Percentiles rank a stretch among this genome's conserved stretches.
Evolutionary conservation across 768 basidiomycete species (phyloP).

Genomic region (Astraeus odoratus): DNA sequence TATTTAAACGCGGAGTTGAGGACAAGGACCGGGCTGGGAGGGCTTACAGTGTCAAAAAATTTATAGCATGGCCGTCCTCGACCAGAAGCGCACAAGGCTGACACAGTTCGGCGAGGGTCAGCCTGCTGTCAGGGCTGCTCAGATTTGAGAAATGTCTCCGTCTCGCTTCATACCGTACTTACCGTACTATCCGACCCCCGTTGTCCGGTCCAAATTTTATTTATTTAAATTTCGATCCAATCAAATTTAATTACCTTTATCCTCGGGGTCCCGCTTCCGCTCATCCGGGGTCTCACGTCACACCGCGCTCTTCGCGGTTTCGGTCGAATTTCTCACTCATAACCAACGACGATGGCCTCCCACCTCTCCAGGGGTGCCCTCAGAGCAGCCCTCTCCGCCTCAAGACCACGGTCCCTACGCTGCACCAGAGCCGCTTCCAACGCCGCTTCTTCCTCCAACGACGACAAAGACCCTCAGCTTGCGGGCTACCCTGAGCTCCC

Average conservation of each 20-base stretch:
- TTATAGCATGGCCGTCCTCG: constrained; percentile 16
- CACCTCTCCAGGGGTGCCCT: constrained; percentile 14
- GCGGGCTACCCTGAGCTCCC: constrained; percentile 71
- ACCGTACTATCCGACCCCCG: constrained; percentile 3
- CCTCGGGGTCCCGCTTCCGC: constrained; percentile 15
- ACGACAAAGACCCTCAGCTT: constrained; percentile 57
- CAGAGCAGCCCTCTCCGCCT: constrained; percentile 2
- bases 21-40: constrained; percentile 13
- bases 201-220: constrained; percentile 4
- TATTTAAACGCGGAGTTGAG: constrained; percentile 5
- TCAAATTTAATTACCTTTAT: background rate
- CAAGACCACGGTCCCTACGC: constrained; percentile 1
- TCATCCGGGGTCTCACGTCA: constrained; percentile 16
- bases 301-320: too few relatives aligned
- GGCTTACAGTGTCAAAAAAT: constrained; percentile 14
- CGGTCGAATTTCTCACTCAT: too few relatives aligned
- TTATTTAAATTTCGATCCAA: too few relatives aligned
- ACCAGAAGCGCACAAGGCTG: constrained; percentile 8
- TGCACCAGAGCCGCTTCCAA: constrained; percentile 12
- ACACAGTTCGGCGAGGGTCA: background rate
- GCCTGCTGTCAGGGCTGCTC: constrained; percentile 14
- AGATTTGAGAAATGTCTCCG: constrained; percentile 9
- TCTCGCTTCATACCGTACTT: constrained; percentile 6
- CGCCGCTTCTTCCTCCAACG: constrained; percentile 14
- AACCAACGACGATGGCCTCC: constrained; percentile 1